Conservation (phyloP, 1,284 basidiomycete species). For the Peniophora sp. region DNA sequence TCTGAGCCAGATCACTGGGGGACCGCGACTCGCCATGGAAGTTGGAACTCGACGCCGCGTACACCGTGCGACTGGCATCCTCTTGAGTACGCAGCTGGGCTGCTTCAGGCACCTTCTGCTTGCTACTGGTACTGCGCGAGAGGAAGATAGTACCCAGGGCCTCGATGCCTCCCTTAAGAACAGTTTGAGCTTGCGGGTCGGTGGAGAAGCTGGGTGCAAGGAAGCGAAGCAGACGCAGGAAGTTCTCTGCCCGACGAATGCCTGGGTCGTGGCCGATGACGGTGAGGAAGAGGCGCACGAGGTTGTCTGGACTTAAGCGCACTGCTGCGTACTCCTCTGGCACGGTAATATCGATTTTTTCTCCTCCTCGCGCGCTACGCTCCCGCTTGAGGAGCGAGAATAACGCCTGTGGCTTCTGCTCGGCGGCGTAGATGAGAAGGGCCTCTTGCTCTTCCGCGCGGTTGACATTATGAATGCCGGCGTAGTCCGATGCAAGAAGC, state of each 20-base stretch:
- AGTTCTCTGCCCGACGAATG: constrained; percentile 58
- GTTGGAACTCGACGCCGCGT: constrained; percentile 23
- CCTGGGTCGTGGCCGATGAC: constrained; percentile 73
- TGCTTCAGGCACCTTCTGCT: constrained; percentile 36
- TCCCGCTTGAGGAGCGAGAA: constrained; percentile 43
- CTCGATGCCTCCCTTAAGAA: constrained; percentile 62
- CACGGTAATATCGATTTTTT: constrained; percentile 33
- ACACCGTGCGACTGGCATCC: constrained; percentile 15
- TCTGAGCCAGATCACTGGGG: constrained; percentile 45
- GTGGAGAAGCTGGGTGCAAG: constrained; percentile 55
- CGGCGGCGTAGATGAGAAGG: constrained; percentile 57
- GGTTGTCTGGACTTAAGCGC: constrained; percentile 55
- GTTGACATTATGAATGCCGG: constrained; percentile 62
- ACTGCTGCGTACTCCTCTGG: constrained; percentile 57
- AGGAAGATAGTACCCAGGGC: constrained; percentile 56
- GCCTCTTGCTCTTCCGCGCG: constrained; percentile 66
- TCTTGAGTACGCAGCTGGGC: constrained; percentile 21
- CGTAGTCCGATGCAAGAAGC: constrained; percentile 42
- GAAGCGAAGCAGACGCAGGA: constrained; percentile 54
- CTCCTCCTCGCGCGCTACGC: constrained; percentile 12
- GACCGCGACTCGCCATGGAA: constrained; percentile 33
- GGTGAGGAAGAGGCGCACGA: constrained; percentile 69
- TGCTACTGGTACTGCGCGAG: constrained; percentile 36
- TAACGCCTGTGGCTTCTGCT: constrained; percentile 62
- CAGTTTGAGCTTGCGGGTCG: constrained; percentile 38